Percentiles rank a stretch among this genome's conserved stretches.
These are phyloP conservation scores for Stachybotrys echinatus DNA, from an alignment of 2,329 filamentous ascomycete species.

Conservation along the genomic window DNA sequence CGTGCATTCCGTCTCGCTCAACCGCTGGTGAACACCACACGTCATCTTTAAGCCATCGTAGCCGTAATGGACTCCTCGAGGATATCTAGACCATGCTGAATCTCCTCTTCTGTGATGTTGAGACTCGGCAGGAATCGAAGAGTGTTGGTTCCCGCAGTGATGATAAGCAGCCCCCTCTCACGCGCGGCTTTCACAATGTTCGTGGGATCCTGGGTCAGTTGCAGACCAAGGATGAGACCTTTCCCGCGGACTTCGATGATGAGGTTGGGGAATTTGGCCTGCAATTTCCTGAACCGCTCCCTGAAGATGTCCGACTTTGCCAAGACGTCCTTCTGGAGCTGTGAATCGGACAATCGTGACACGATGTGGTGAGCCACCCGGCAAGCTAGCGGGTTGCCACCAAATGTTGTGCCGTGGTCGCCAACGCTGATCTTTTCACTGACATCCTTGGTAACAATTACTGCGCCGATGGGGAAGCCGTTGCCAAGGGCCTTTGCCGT, in stretches of 20 bases:
- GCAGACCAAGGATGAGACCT: conserved; percentile 81
- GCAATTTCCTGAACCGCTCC: conserved; percentile 41
- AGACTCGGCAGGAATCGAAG: conserved; percentile 87
- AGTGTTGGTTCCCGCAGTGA: conserved; percentile 90
- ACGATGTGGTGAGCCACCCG: conserved; percentile 85
- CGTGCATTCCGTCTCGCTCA: background rate
- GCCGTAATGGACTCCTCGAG: conserved; percentile 60
- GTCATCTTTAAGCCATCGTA: background rate
- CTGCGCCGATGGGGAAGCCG: conserved; percentile 87
- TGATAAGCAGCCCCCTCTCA: conserved; percentile 81
- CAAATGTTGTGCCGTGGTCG: conserved; percentile 92
- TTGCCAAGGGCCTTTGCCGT: conserved; percentile 96
- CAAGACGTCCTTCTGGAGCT: conserved; percentile 64
- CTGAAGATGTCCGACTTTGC: conserved; percentile 54
- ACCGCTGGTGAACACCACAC: background rate
- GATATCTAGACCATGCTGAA: conserved; percentile 70
- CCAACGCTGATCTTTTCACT: conserved; percentile 46
- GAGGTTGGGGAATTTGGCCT: conserved; percentile 54
- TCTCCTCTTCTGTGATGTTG: conserved; percentile 74
- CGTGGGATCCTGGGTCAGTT: conserved; percentile 68
- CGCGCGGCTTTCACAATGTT: conserved; percentile 78
- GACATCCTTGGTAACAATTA: conserved; percentile 34
- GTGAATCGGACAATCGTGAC: conserved; percentile 63
- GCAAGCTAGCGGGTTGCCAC: conserved; percentile 83
- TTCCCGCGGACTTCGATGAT: conserved; percentile 76